Evolutionary conservation across 305 asterid genomes (phyloP), one percentile per base, ranked within the genome.

Genomic region (Fraxinus albicans): DNA sequence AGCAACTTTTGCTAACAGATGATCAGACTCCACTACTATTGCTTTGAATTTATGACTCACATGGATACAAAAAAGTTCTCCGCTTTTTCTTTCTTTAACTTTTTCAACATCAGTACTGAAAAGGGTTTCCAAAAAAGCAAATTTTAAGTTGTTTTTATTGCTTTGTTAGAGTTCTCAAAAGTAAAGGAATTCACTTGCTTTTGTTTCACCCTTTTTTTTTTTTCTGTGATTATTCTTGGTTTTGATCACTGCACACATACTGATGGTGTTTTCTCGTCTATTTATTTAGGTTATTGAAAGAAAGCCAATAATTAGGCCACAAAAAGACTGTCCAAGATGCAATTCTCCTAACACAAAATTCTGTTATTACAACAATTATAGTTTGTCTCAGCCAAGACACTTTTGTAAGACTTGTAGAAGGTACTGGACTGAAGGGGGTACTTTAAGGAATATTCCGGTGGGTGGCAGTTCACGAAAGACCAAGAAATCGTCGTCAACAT

Each of bases 351-450:
- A 88, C 77, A 89, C 92, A 1, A 89, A 89, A 70, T 89, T 89
- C 21, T 89, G 91, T 78, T 89, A 89, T 38, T 89, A 89, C 82
- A 89, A 89, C 88, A 89, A 89, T 84, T 89, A 89, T 19, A 89
- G 86, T 33, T 83, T 89, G 1, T 76, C 92, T 55, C 92, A 89
- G 72, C 92, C 92, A 35, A 86, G 92, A 70, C 88, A 87, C 84
- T 87, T 89, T 29, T 89, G 92, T 79, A 89, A 89, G 81, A 86
- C 91, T 35, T 89, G 92, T 79, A 80, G 91, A 79, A 87, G 92
- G 87, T 89, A 89, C 72, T 89, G 91, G 91, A 89, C 91, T 34
- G 89, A 87, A 63, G 92, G 92, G 1, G 92, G 92, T 0, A 83
- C 91, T 29, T 78, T 89, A 27, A 88, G 90, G 60, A 89, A 81